These are phyloP conservation scores for Colletotrichum karsti DNA, from an alignment of 2,329 filamentous ascomycete genomes.

Conservation along the genomic window DNA sequence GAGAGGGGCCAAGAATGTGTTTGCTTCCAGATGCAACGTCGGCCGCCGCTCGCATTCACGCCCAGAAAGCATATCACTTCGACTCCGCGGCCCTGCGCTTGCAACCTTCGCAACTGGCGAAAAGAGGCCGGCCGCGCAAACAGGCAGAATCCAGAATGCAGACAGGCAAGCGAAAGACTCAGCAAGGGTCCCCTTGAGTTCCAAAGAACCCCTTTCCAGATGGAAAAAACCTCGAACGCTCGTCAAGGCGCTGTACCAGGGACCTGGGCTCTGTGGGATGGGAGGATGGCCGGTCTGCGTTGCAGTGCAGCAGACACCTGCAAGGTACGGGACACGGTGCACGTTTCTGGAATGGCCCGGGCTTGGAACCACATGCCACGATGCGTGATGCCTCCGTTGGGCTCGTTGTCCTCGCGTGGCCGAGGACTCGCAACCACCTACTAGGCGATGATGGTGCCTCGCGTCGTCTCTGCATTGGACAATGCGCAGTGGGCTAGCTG, in stretches of 20 bases:
- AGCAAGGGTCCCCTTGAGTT: background rate
- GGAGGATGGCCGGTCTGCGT: constrained; percentile 10
- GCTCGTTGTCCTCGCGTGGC: constrained; percentile 10
- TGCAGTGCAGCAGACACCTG: constrained; percentile 24
- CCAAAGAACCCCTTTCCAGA: background rate
- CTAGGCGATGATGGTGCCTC: background rate
- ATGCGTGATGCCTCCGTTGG: background rate
- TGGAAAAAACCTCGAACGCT: background rate
- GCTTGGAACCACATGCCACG: background rate
- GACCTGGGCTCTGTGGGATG: constrained; percentile 19
- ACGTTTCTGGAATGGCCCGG: constrained; percentile 22
- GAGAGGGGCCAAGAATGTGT: background rate
- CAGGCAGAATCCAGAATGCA: background rate
- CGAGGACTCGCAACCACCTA: background rate
- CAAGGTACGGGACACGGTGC: constrained; percentile 27
- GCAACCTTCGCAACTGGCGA: background rate
- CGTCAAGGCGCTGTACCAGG: constrained; percentile 5
- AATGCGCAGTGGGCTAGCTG: background rate
- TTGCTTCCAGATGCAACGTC: constrained; percentile 17
- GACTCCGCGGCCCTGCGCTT: constrained; percentile 1
- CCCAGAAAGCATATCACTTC: background rate
- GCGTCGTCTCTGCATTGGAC: constrained; percentile 7
- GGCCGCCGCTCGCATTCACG: constrained; percentile 3
- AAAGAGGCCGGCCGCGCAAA: background rate
- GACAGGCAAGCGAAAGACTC: background rate